phyloP scores from a whole-genome alignment of 1,139 yeast genomes.

The Saccharomyces pastorianus region DNA sequence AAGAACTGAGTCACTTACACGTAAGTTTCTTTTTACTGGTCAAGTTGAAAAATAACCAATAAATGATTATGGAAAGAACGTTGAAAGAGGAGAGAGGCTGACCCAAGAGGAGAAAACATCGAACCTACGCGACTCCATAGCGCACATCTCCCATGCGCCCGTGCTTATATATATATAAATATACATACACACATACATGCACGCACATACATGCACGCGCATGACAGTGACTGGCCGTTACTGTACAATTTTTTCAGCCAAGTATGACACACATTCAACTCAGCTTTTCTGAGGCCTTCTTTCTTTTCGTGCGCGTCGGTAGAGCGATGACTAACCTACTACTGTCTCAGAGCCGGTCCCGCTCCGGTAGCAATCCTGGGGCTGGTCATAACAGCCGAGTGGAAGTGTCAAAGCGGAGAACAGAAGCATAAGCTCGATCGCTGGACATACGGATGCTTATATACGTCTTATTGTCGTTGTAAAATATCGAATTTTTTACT shows the following conservation, averaged over 20 bases:
- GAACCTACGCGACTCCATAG: neutral
- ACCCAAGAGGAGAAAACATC: neutral
- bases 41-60: neutral
- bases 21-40: neutral
- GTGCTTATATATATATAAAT: neutral
- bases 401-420: neutral
- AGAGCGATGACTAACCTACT: neutral
- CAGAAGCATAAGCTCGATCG: neutral
- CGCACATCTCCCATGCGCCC: neutral
- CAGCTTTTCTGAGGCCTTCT: neutral
- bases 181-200: neutral
- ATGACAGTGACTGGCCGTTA: neutral
- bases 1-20: neutral
- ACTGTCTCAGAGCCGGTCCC: neutral
- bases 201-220: constrained; percentile 1
- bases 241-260: neutral
- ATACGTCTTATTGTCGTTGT: neutral
- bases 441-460: constrained; percentile 1
- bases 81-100: neutral
- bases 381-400: neutral
- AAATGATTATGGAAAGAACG: neutral
- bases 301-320: neutral
- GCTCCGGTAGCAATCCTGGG: neutral
- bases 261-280: neutral
- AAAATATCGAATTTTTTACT: neutral